A percentile compares a stretch with the other conserved stretches of the same genome.
These are phyloP conservation scores for Aspergillus neotritici DNA, from an alignment of 2,329 filamentous ascomycete genomes.

Conservation along the genomic window DNA sequence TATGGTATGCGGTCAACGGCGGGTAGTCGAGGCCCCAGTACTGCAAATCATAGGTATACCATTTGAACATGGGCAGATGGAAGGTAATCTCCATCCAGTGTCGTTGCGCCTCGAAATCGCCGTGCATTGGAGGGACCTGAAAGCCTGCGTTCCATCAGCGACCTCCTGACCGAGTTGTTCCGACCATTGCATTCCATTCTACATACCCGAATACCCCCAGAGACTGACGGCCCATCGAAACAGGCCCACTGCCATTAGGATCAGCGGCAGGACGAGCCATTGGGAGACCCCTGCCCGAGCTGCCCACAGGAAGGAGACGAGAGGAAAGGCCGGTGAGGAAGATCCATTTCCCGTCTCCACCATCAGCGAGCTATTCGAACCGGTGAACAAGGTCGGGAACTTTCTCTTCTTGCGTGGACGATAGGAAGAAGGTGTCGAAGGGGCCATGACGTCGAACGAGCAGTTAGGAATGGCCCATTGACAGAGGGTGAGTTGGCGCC, in stretches of 20 bases:
- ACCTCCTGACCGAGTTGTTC: neutral
- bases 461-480: constrained; percentile 21
- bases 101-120: constrained; percentile 94
- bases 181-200: neutral
- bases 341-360: constrained; percentile 42
- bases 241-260: constrained; percentile 83
- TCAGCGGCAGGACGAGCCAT: constrained; percentile 85
- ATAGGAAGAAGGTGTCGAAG: constrained; percentile 30
- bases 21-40: constrained; percentile 99
- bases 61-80: constrained; percentile 81
- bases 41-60: constrained; percentile 95
- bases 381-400: constrained; percentile 25
- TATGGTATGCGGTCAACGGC: constrained; percentile 95
- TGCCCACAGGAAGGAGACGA: constrained; percentile 92
- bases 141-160: constrained; percentile 52
- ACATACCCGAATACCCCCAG: constrained; percentile 87
- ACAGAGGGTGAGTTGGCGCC: neutral
- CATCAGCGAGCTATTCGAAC: constrained; percentile 39
- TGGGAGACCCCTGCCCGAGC: constrained; percentile 73
- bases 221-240: constrained; percentile 89
- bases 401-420: constrained; percentile 45
- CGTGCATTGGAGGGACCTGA: constrained; percentile 79
- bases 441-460: constrained; percentile 21
- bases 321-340: constrained; percentile 69
- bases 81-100: constrained; percentile 99